phyloP scores from a whole-genome alignment of 805 yeast species.

The Schwanniomyces polymorphus region DNA sequence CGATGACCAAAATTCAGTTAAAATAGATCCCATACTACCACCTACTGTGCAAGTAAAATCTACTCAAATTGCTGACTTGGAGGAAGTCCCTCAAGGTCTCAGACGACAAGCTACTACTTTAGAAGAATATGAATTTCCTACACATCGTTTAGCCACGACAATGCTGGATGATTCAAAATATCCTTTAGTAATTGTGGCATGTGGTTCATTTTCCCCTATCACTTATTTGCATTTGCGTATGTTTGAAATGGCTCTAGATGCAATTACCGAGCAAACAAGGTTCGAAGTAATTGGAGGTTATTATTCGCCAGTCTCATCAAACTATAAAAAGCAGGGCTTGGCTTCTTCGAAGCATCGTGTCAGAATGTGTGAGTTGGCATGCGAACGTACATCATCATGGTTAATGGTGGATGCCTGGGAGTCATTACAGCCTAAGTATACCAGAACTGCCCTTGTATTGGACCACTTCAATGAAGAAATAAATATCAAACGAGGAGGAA shows the following conservation, averaged over 20 bases:
- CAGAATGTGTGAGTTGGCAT: conserved; percentile 96
- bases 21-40: conserved; percentile 23
- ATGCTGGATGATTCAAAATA: conserved; percentile 73
- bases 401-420: conserved; percentile 99
- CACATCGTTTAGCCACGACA: conserved; percentile 74
- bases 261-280: conserved; percentile 85
- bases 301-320: conserved; percentile 92
- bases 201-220: conserved; percentile 96
- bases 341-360: conserved; percentile 90
- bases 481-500: conserved; percentile 86
- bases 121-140: conserved; percentile 76
- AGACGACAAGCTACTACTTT: conserved; percentile 79
- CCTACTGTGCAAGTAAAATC: conserved; percentile 48
- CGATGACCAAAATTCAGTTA: conserved; percentile 18
- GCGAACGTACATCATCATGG: conserved; percentile 96
- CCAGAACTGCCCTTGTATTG: conserved; percentile 91
- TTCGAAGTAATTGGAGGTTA: conserved; percentile 97
- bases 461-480: conserved; percentile 97
- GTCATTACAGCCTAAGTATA: conserved; percentile 83
- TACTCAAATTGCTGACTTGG: conserved; percentile 84
- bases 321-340: conserved; percentile 88
- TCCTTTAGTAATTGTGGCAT: conserved; percentile 93
- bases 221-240: conserved; percentile 92
- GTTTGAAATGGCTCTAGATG: conserved; percentile 98
- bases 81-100: conserved; percentile 95